phyloP scores from a whole-genome alignment of 805 yeast genomes.

The Jamesozyma rosinii region DNA sequence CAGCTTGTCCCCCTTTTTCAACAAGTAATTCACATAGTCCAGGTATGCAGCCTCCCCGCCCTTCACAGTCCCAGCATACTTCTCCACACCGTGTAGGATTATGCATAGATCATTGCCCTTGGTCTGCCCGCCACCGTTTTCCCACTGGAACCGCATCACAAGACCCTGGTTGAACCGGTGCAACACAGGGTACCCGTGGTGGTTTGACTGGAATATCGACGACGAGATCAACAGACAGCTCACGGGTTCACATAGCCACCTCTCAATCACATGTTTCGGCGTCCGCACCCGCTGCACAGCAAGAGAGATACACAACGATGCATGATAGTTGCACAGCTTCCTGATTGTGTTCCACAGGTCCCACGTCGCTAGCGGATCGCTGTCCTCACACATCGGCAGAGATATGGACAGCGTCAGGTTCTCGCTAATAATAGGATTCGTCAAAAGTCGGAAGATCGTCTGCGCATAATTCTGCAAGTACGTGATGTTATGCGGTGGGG shows the following conservation, averaged over 20 bases:
- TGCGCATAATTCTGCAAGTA: conserved; percentile 44
- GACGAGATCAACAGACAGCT: conserved; percentile 47
- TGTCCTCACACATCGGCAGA: conserved; percentile 41
- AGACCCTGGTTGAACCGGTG: conserved; percentile 48
- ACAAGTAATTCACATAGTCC: conserved; percentile 37
- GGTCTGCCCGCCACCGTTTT: conserved; percentile 33
- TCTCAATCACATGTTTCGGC: conserved; percentile 40
- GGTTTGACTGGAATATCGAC: conserved; percentile 48
- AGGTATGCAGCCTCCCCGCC: conserved; percentile 35
- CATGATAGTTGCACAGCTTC: conserved; percentile 43
- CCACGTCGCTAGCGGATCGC: conserved; percentile 55
- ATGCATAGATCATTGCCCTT: conserved; percentile 27
- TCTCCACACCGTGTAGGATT: conserved; percentile 47
- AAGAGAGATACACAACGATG: conserved; percentile 56
- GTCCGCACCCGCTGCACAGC: conserved; percentile 59
- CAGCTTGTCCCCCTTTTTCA: conserved; percentile 28
- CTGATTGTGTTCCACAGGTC: conserved; percentile 65
- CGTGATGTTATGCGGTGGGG: conserved; percentile 54
- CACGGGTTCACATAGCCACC: conserved; percentile 67
- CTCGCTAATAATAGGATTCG: conserved; percentile 3
- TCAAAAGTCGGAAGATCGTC: conserved; percentile 27
- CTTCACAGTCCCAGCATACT: conserved; percentile 28
- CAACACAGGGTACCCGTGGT: conserved; percentile 56
- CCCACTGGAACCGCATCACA: conserved; percentile 34
- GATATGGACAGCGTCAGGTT: conserved; percentile 38